Base-by-base conservation (phyloP, 306 rosid species). In the Dryas drummondii region DNA sequence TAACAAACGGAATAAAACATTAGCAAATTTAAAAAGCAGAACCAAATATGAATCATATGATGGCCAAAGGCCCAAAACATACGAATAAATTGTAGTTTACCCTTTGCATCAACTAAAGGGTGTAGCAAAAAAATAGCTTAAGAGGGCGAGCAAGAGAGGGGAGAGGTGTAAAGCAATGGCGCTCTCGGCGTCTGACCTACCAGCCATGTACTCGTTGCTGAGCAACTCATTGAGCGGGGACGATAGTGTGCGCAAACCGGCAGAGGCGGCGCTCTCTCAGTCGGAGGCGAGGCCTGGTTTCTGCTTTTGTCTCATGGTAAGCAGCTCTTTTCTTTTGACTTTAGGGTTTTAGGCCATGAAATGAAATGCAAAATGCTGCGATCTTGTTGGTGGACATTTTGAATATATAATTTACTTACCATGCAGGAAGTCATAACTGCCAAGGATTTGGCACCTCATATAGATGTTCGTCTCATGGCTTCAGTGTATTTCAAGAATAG, bases 401-500 rank as follows among this genome's bases (percentile, higher is more conserved):
- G 61, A 70, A 69, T 50, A 22, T 66, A 11, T 40, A 46, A 5
- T 44, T 7, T 40, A 11, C 19, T 46, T 0, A 7, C 13, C 40
- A 63, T 65, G 88, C 86, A 91, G 97, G 97, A 94, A 76, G 70
- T 94, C 22, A 90, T 94, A 77, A 90, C 85, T n/a, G 89, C 97
- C 0, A 89, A 86, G 62, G 93, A 90, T 91, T 90, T 90, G 75
- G 93, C 75, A 47, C 51, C 91, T 57, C 96, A 86, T 54, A 86
- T 78, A n/a, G 96, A 94, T 80, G 90, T 91, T 79, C 93, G 97
- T 44, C 78, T 94, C 83, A 75, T 94, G 97, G 97, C 98, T 47
- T 83, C 97, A 1, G 89, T 94, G 48, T 88, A 83, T 79, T 91
- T 94, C 78, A 94, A 94, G 83, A 94, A 94, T 52, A 86, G 91